Evolutionary conservation across 1,284 basidiomycete species (phyloP).

Genomic region (Cryptococcus sp.): DNA sequence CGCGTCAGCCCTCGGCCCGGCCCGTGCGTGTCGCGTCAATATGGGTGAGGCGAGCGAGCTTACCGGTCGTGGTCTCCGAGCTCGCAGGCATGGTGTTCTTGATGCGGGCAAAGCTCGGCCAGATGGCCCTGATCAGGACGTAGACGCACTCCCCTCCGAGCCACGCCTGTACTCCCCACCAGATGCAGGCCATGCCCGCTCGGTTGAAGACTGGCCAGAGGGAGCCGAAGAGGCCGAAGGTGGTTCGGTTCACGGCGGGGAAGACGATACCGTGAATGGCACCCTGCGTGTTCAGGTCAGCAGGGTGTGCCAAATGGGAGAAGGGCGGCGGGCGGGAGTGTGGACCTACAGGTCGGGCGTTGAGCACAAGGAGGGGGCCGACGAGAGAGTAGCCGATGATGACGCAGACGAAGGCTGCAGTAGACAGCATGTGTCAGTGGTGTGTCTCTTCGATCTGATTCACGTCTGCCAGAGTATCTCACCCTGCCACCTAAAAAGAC

Average conservation of each 20-base stretch:
- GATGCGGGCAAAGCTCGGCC: constrained; percentile 65
- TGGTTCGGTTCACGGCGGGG: constrained; percentile 68
- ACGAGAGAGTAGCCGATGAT: constrained; percentile 71
- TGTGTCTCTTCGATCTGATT: background rate
- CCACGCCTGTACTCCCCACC: constrained; percentile 57
- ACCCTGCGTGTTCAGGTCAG: constrained; percentile 10
- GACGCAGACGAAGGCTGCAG: constrained; percentile 56
- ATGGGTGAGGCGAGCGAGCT: constrained; percentile 45
- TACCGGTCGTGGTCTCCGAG: constrained; percentile 52
- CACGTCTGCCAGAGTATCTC: background rate
- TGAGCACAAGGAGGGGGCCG: constrained; percentile 70
- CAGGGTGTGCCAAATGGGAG: background rate
- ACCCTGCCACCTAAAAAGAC: background rate
- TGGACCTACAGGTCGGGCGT: constrained; percentile 66
- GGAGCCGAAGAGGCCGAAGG: constrained; percentile 66
- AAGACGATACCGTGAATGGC: constrained; percentile 77
- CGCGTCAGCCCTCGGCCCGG: background rate
- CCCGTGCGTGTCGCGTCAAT: no score
- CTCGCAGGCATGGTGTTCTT: constrained; percentile 66
- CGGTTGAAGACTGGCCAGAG: constrained; percentile 80
- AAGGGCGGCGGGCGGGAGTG: constrained; percentile 19
- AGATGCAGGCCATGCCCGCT: constrained; percentile 55
- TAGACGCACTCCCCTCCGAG: constrained; percentile 67
- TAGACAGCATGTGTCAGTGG: background rate
- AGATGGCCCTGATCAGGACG: constrained; percentile 68